Evolutionary conservation across 768 basidiomycete genomes (phyloP), one percentile per base, ranked within the genome.

Genomic region (Collybiopsis luxurians): DNA sequence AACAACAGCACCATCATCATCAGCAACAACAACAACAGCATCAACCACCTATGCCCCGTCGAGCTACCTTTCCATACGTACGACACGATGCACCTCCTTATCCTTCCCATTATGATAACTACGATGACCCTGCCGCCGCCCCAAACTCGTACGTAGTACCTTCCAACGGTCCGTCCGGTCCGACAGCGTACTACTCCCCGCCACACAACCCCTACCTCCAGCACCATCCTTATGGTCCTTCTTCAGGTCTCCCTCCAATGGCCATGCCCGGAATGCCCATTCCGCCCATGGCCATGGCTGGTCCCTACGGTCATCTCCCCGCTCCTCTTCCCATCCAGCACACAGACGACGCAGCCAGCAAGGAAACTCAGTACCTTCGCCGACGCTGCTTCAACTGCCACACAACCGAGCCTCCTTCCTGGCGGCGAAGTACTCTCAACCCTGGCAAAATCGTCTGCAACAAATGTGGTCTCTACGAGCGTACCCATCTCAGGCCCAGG

Each of bases 401-500:
- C 67, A 92, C 92, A 19, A 94, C 92, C 1, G 92, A 94, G 68
- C 92, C 92, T 0, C 92, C 92, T 6, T 86, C 84, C 24, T 94
- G 92, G 92, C 86, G 92, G 53, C 84, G 92, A 44, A 87, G 85
- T 28, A 93, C 92, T 4, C 86, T 94, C 66, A 91, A 92, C 70
- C 90, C 89, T 0, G 92, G 92, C 61, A 94, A 94, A 73, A 94
- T 94, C 66, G 92, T 94, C 44, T 94, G 92, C 81, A 94, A 94
- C 80, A 94, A 94, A 76, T 94, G 92, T 61, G 92, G 92, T 10
- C 79, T 94, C 38, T 94, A 94, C 66, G 92, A 94, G 71, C 89
- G 92, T 66, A 94, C 92, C 12, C 92, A 94, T 62, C 71, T 93
- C 55, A 83, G 92, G 23, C 84, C 91, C 4, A 80, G 92, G 12